phyloP scores from a whole-genome alignment of 2,329 filamentous ascomycete species.

The Phaeomoniella chlamydospora region DNA sequence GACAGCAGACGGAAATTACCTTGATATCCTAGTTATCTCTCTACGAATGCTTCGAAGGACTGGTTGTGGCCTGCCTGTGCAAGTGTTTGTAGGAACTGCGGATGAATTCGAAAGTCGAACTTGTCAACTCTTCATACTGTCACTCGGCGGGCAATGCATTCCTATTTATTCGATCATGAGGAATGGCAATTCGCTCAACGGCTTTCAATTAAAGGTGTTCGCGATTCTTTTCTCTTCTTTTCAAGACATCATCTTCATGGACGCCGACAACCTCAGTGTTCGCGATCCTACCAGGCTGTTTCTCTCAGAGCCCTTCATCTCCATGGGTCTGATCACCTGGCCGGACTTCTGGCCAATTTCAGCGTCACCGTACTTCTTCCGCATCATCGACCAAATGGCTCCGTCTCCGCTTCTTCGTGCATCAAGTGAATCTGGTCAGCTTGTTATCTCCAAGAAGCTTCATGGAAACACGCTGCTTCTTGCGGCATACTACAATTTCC shows the following conservation, averaged over 20 bases:
- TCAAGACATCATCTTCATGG: slow-evolving; percentile 21
- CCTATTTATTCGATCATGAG: no score
- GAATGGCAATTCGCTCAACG: no score
- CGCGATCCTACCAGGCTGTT: slow-evolving; percentile 19
- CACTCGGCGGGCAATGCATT: no score
- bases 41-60: slow-evolving; percentile 29
- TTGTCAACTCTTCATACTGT: no score
- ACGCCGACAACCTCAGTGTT: slow-evolving; percentile 21
- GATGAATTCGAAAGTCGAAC: no score
- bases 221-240: slow-evolving; percentile 23
- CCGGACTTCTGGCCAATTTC: slow-evolving; percentile 28
- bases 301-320: slow-evolving; percentile 14
- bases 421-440: slow-evolving; percentile 33
- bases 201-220: slow-evolving; percentile 16
- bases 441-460: slow-evolving; percentile 32
- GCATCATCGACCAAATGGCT: slow-evolving; percentile 21
- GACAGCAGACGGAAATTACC: slow-evolving; percentile 25
- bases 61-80: slow-evolving; percentile 27
- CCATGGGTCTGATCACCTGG: slow-evolving; percentile 22
- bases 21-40: slow-evolving; percentile 28
- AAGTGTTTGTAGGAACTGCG: slow-evolving; percentile 27
- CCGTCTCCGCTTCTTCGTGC: slow-evolving; percentile 17
- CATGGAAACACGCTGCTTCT: slow-evolving; percentile 34
- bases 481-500: slow-evolving; percentile 40
- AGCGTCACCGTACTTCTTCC: slow-evolving; percentile 28